These are phyloP conservation scores for Coniochaeta prunicola DNA, from an alignment of 2,329 filamentous ascomycete genomes.

Conservation along the genomic window DNA sequence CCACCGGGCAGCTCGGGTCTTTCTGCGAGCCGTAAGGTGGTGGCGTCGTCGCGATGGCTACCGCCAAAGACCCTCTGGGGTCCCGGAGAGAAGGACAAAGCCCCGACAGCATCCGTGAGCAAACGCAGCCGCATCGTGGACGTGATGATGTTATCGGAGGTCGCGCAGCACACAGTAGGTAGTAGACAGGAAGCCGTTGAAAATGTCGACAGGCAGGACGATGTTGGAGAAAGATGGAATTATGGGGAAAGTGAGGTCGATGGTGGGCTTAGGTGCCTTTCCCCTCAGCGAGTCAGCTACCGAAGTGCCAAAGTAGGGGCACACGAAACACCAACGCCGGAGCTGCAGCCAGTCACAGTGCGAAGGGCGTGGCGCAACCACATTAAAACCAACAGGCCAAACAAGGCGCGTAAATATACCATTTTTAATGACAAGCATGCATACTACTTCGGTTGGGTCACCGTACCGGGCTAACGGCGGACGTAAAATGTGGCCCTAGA, in stretches of 20 bases:
- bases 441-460: not conserved
- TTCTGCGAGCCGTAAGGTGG: not conserved
- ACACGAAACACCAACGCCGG: not conserved
- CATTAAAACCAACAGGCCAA: not conserved
- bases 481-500: too few species aligned
- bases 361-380: not conserved
- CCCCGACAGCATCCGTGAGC: not conserved
- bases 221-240: not conserved
- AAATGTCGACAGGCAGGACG: not conserved
- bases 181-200: not conserved
- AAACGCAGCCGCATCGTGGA: not conserved
- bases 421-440: not conserved
- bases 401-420: not conserved
- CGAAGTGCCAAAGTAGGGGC: too few species aligned
- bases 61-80: not conserved
- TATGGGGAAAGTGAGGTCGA: not conserved
- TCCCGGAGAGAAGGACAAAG: not conserved
- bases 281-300: too few species aligned
- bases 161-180: not conserved
- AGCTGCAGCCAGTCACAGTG: not conserved
- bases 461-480: not conserved
- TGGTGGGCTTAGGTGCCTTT: not conserved
- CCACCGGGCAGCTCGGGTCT: constrained; percentile 5
- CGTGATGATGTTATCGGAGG: constrained; percentile 1
- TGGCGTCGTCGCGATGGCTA: not conserved